Evolutionary conservation across 805 yeast genomes (phyloP).

Genomic region (Candida fluviatilis): DNA sequence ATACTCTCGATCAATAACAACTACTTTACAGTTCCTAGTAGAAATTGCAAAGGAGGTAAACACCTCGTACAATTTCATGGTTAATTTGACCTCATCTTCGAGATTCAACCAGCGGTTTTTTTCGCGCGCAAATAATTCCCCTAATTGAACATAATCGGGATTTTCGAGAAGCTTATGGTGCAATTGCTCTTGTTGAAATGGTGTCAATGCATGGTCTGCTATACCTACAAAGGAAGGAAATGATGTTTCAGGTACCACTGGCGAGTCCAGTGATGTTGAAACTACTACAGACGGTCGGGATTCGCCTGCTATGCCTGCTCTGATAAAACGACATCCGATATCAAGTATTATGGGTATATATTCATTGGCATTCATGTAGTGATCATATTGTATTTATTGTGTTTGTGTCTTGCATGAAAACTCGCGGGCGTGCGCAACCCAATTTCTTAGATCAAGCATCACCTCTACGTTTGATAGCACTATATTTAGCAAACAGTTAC

Average conservation of each 20-base stretch:
- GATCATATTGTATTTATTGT: neutral
- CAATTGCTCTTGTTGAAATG: conserved; percentile 10
- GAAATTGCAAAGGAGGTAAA: conserved; percentile 14
- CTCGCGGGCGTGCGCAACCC: too few species aligned
- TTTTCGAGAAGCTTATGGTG: neutral
- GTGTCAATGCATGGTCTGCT: conserved; percentile 17
- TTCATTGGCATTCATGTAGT: conserved; percentile 6
- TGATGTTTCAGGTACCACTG: neutral
- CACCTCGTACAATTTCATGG: conserved; percentile 10
- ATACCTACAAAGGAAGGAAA: conserved; percentile 18
- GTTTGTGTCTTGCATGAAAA: too few species aligned
- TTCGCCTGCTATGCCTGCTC: conserved; percentile 25
- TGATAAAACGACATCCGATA: conserved; percentile 12
- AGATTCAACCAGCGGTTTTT: conserved; percentile 5
- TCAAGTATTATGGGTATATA: conserved; percentile 14
- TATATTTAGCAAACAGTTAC: too few species aligned
- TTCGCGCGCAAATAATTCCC: conserved; percentile 4
- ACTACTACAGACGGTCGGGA: conserved; percentile 12
- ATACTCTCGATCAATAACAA: conserved; percentile 15
- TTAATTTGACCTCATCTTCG: conserved; percentile 8
- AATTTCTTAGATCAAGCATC: too few species aligned
- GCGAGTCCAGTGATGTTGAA: conserved; percentile 4
- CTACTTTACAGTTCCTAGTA: conserved; percentile 17
- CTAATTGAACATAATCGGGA: neutral
- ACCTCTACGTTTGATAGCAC: too few species aligned